Evolutionary conservation across 129 eudicot genomes (phyloP), one percentile per base, ranked within the genome.

Genomic region (Silybum marianum): DNA sequence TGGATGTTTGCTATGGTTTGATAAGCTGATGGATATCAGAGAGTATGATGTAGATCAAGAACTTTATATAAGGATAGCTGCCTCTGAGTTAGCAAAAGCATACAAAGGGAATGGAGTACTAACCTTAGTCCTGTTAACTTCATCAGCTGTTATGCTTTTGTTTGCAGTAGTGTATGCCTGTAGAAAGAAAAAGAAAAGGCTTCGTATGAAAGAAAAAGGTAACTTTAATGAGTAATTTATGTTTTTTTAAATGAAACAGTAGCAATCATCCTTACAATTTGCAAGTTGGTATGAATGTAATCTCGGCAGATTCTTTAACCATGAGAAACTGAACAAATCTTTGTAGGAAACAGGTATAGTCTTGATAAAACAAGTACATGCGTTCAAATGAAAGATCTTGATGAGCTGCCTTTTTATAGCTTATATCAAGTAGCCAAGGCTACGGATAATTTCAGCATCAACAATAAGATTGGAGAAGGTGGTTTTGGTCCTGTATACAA

Each of bases 1-100:
- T 30, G 90, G 87, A 36, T 87, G 90, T 81, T 78, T 87, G 76
- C 32, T 26, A 40, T 87, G 90, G 90, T 73, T 83, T 84, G 87
- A n/a, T 58, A 71, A 74, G 26, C 60, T 86, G 24, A 75, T 80
- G 26, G 89, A 87, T 40, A 63, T 84, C 11, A 62, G 75, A 67
- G 73, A 69, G 70, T 80, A 18, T 13, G 22, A 65, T 26, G 71
- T 46, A 10, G 65, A 73, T 7, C 87, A 82, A 19, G 83, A 74
- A 69, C 80, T 86, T 75, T 86, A 86, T 73, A 77, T 86, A 23
- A 86, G 73, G 48, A 60, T 83, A 48, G 73, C 75, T 13, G 76
- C 80, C 60, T 71, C 85, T 9, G 89, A 86, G 28, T 80, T 80
- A 73, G 67, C 21, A 24, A 40, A 39, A 71, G 22, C 70, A 60